Evolutionary conservation across 495 filamentous ascomycete species (phyloP).

Genomic region (Staphylotrichum tortipilum): DNA sequence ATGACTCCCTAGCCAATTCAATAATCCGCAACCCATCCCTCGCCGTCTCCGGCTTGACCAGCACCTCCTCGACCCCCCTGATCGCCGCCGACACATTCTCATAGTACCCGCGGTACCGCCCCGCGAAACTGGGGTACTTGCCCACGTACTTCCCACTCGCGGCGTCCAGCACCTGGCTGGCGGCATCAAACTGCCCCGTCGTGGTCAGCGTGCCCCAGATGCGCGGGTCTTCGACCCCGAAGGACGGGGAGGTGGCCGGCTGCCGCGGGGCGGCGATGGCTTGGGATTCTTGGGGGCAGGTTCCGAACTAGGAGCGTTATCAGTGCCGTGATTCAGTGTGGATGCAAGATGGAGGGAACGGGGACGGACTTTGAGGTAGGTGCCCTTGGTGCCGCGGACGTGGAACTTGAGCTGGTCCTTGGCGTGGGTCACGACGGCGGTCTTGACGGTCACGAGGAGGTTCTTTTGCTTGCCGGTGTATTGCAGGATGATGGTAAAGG

Average conservation of each 20-base stretch:
- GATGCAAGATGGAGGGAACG: not conserved
- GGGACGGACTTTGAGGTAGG: conserved; percentile 48
- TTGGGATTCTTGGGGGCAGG: conserved; percentile 61
- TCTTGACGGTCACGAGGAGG: conserved; percentile 35
- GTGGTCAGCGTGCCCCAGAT: conserved; percentile 30
- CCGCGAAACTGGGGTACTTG: conserved; percentile 31
- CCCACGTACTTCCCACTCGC: conserved; percentile 20
- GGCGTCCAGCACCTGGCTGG: conserved; percentile 16
- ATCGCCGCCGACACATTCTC: conserved; percentile 47
- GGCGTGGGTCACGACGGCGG: conserved; percentile 54
- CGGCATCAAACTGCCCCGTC: conserved; percentile 16
- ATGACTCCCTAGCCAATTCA: conserved; percentile 51
- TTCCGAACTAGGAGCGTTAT: conserved; percentile 38
- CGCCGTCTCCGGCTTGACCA: conserved; percentile 54
- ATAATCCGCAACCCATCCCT: conserved; percentile 55
- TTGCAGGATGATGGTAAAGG: conserved; percentile 31
- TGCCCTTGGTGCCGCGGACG: conserved; percentile 59
- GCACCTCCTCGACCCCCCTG: conserved; percentile 28
- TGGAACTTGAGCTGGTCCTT: conserved; percentile 58
- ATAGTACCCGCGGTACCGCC: conserved; percentile 58
- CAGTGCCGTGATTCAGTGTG: not conserved
- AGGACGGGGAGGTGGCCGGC: conserved; percentile 29
- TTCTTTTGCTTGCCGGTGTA: conserved; percentile 24
- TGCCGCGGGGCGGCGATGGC: conserved; percentile 46
- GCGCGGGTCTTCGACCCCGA: conserved; percentile 46